These are phyloP conservation scores for Babesia ovata DNA, from an alignment of 169 alveolate species.

Conservation along the genomic window DNA sequence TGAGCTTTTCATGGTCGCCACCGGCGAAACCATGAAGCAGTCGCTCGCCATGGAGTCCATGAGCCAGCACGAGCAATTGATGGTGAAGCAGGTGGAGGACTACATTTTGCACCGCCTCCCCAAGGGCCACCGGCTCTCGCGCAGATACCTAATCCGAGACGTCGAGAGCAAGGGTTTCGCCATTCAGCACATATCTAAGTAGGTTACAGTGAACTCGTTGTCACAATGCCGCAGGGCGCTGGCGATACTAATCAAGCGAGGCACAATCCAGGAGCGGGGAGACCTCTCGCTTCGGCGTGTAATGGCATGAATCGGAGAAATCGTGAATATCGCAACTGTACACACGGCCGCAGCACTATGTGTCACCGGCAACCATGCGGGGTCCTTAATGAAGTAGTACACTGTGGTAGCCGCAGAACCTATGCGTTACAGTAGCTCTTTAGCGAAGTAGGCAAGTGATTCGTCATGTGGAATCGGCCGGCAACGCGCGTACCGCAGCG, in stretches of 20 bases:
- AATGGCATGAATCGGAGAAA: no score
- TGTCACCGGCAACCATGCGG: no score
- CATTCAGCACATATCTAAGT: constrained; percentile 73
- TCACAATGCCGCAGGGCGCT: constrained; percentile 71
- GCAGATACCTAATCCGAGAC: constrained; percentile 78
- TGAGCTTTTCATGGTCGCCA: constrained; percentile 86
- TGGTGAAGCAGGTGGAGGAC: constrained; percentile 85
- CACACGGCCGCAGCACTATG: no score
- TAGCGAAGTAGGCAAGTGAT: no score
- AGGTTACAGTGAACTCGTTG: neutral
- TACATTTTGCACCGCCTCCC: constrained; percentile 79
- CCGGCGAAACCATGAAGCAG: constrained; percentile 87
- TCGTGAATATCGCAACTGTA: no score
- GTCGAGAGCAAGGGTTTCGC: constrained; percentile 80
- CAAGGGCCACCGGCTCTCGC: constrained; percentile 81
- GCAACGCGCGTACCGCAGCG: no score
- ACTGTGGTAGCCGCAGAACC: no score
- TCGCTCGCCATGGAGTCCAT: constrained; percentile 78
- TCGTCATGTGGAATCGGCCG: no score
- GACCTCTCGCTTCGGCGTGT: constrained; percentile 82
- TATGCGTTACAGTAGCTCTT: no score
- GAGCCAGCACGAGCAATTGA: constrained; percentile 82
- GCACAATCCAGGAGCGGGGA: constrained; percentile 85
- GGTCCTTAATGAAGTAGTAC: no score
- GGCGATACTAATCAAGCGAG: constrained; percentile 77